A percentile compares a stretch with the other conserved stretches of the same genome.
These are phyloP conservation scores for Xylariaceae sp. DNA, from an alignment of 2,329 filamentous ascomycete species.

Conservation along the genomic window DNA sequence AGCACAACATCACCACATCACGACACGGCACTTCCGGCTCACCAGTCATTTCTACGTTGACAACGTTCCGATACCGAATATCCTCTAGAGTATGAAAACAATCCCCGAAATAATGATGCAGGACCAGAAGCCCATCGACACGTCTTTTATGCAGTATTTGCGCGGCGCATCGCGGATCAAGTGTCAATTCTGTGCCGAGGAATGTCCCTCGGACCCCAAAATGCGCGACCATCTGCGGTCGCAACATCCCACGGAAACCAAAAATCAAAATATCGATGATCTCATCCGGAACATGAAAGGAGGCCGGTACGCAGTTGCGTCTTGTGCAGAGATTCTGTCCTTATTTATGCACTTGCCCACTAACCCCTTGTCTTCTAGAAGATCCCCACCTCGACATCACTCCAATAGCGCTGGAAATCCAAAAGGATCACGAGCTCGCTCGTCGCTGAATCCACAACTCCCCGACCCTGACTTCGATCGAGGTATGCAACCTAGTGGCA, in stretches of 20 bases:
- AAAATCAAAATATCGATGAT: constrained; percentile 11
- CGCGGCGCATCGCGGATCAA: constrained; percentile 7
- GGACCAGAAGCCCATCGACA: constrained; percentile 4
- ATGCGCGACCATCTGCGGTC: constrained; percentile 11
- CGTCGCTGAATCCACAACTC: constrained; percentile 4
- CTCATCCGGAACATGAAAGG: constrained; percentile 12
- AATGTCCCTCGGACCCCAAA: constrained; percentile 5
- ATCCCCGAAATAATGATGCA: constrained; percentile 2
- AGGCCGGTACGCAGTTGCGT: constrained; percentile 9
- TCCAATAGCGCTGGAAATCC: neutral
- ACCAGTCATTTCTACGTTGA: too few species aligned
- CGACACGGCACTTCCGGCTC: too few species aligned
- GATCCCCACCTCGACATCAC: constrained; percentile 8
- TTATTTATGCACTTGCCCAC: neutral
- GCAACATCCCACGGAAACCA: constrained; percentile 7
- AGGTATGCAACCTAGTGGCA: constrained; percentile 16
- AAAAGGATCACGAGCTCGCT: constrained; percentile 23
- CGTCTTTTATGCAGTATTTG: constrained; percentile 9
- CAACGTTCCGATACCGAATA: neutral
- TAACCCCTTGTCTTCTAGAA: constrained; percentile 12
- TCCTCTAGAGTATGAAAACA: neutral
- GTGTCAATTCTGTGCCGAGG: constrained; percentile 9
- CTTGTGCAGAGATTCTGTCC: neutral
- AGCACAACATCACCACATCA: too few species aligned
- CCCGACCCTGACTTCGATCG: constrained; percentile 24